Conservation (phyloP, 257 asterid genomes). For the Coffea canephora region DNA sequence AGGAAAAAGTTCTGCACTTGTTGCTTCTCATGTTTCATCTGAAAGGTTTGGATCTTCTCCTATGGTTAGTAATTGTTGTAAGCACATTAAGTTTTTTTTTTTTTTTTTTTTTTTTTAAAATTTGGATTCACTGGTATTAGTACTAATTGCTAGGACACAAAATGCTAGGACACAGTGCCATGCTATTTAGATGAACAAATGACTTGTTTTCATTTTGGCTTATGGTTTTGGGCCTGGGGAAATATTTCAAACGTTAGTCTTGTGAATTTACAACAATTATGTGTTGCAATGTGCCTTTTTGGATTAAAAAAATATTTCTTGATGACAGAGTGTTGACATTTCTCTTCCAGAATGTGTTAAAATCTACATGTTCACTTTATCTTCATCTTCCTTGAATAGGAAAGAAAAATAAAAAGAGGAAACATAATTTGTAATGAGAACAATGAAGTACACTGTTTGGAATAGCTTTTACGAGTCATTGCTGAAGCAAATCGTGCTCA, state of each 20-base stretch:
- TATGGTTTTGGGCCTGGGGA: neutral
- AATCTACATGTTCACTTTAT: neutral
- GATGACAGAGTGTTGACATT: neutral
- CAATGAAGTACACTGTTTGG: neutral
- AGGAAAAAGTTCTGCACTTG: conserved; percentile 54
- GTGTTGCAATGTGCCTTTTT: neutral
- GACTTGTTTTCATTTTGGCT: neutral
- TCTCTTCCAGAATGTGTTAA: neutral
- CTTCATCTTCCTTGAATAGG: neutral
- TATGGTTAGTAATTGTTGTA: conserved; percentile 18
- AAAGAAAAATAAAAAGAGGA: neutral
- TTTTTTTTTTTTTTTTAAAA: neutral
- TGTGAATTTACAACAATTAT: neutral
- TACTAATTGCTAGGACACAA: neutral
- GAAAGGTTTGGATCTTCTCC: conserved; percentile 54
- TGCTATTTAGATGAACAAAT: neutral
- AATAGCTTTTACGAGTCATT: neutral
- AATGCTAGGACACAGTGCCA: neutral
- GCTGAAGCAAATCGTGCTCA: neutral
- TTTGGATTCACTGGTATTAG: no score
- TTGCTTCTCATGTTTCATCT: conserved; percentile 52
- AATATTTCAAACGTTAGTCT: neutral
- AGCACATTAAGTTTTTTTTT: neutral
- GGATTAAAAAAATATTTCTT: neutral
- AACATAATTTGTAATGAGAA: neutral